These are phyloP conservation scores for Crithidia fasciculata DNA, from an alignment of 208 protist species.

Conservation along the genomic window DNA sequence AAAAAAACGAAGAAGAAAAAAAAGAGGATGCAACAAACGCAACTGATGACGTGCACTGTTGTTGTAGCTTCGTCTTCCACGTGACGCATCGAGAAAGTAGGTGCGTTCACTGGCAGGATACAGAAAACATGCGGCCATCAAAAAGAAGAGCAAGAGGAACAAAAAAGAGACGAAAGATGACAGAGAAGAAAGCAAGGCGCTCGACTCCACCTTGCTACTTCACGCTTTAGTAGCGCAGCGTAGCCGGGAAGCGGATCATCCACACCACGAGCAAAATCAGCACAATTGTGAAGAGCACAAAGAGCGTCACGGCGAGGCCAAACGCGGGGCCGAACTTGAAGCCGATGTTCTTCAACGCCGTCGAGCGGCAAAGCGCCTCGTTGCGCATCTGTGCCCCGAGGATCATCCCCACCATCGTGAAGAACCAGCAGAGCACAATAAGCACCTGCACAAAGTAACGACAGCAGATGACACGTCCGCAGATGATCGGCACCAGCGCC, in stretches of 20 bases:
- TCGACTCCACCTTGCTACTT: no score
- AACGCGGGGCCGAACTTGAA: constrained; percentile 53
- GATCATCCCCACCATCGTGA: constrained; percentile 36
- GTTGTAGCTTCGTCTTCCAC: no score
- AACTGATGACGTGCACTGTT: no score
- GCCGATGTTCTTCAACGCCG: constrained; percentile 37
- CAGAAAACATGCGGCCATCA: background rate
- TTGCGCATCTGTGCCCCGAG: constrained; percentile 20
- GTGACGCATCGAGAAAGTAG: no score
- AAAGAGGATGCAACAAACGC: no score
- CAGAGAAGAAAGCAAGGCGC: background rate
- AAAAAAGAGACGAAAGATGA: background rate
- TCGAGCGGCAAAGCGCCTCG: constrained; percentile 23
- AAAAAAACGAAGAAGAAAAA: no score
- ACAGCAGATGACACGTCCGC: constrained; percentile 37
- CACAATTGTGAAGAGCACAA: constrained; percentile 32
- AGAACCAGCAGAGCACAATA: constrained; percentile 29
- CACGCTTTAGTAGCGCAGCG: constrained; percentile 23
- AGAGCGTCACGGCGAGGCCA: constrained; percentile 34
- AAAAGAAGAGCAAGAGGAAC: background rate
- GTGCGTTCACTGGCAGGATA: no score
- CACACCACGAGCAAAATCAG: constrained; percentile 32
- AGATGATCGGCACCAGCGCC: constrained; percentile 32
- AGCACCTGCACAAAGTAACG: constrained; percentile 37
- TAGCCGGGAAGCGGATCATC: constrained; percentile 13